Conservation (phyloP, 768 basidiomycete species). For the Podaxis mareebaensis region DNA sequence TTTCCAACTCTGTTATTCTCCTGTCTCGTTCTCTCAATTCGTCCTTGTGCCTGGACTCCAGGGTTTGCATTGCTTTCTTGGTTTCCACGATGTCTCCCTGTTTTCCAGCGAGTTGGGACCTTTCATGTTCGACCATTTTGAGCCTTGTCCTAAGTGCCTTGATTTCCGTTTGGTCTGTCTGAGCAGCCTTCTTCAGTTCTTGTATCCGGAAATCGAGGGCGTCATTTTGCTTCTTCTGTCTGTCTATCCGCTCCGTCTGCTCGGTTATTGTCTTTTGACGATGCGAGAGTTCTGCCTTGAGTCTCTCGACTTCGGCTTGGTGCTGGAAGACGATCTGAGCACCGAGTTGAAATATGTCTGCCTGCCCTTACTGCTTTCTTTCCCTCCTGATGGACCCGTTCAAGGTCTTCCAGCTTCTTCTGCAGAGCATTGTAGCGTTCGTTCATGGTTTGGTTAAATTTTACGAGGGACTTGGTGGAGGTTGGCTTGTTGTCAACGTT, state of each 20-base stretch:
- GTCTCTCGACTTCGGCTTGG: slow-evolving; percentile 55
- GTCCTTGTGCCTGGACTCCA: slow-evolving; percentile 54
- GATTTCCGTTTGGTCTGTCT: slow-evolving; percentile 57
- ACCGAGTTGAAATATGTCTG: background rate
- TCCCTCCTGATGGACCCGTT: slow-evolving; percentile 60
- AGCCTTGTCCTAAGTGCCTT: slow-evolving; percentile 64
- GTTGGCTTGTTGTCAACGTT: slow-evolving; percentile 16
- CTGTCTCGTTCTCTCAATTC: slow-evolving; percentile 56
- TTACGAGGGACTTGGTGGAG: slow-evolving; percentile 17
- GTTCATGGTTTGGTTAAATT: slow-evolving; percentile 22
- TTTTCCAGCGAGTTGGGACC: slow-evolving; percentile 48
- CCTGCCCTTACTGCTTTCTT: slow-evolving; percentile 58
- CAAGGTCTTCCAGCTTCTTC: slow-evolving; percentile 64
- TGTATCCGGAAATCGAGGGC: slow-evolving; percentile 57
- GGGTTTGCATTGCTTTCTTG: slow-evolving; percentile 47
- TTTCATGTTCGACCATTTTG: slow-evolving; percentile 58
- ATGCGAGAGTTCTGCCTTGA: slow-evolving; percentile 56
- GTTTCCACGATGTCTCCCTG: slow-evolving; percentile 52
- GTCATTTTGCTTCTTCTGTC: slow-evolving; percentile 63
- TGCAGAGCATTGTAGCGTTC: slow-evolving; percentile 60
- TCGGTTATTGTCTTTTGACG: slow-evolving; percentile 50
- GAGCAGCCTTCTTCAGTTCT: slow-evolving; percentile 54
- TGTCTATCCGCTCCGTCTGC: slow-evolving; percentile 54
- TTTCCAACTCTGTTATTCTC: slow-evolving; percentile 58
- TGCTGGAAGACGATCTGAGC: slow-evolving; percentile 41